Percentiles rank a stretch among this genome's conserved stretches.
Conservation (phyloP, 257 asterid species). For the Scutellaria baicalensis region DNA sequence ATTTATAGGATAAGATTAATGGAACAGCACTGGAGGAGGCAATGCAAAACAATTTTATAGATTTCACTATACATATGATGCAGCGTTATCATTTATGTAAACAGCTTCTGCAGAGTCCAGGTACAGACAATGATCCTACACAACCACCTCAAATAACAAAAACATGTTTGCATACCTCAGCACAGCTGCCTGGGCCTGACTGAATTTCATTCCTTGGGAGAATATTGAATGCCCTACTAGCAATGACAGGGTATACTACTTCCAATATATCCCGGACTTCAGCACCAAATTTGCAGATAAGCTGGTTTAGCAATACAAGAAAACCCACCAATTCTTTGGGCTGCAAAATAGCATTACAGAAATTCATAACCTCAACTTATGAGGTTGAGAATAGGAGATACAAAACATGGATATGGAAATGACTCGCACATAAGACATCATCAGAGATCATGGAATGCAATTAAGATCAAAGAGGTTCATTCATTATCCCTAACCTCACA, state of each 20-base stretch:
- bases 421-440: background rate
- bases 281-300: slow-evolving; percentile 79
- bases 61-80: background rate
- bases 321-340: slow-evolving; percentile 87
- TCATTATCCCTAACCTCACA: background rate
- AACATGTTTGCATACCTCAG: slow-evolving; percentile 55
- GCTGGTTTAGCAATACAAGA: slow-evolving; percentile 80
- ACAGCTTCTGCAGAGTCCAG: background rate
- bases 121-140: background rate
- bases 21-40: background rate
- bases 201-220: slow-evolving; percentile 69
- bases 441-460: background rate
- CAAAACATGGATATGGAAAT: background rate
- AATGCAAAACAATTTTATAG: background rate
- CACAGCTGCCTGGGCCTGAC: slow-evolving; percentile 71
- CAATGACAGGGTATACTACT: slow-evolving; percentile 77
- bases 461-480: background rate
- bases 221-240: slow-evolving; percentile 54
- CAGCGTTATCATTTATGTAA: background rate
- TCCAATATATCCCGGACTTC: slow-evolving; percentile 67
- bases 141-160: background rate
- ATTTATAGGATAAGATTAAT: too few relatives aligned
- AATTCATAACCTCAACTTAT: slow-evolving; percentile 4
- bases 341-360: slow-evolving; percentile 40
- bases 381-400: background rate